A percentile compares a stretch with the other conserved stretches of the same genome.
Evolutionary conservation across 2,329 filamentous ascomycete genomes (phyloP).

Genomic region (Diaporthe citrichinensis): DNA sequence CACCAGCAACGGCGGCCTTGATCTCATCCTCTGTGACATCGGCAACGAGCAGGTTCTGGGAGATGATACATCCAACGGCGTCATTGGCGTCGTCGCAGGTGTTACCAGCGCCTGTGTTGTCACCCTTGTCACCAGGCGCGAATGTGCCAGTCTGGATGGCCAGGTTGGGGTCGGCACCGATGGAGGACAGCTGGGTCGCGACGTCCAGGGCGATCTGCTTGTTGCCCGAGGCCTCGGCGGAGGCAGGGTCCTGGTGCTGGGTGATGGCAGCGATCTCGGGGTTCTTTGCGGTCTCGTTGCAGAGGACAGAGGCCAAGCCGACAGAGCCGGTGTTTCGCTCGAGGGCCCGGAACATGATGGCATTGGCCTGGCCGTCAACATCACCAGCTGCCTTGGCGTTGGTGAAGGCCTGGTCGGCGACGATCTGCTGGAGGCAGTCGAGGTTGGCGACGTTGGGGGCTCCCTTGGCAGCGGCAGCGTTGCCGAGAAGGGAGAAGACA

Average conservation of each 20-base stretch:
- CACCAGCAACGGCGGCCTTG: slow-evolving; percentile 60
- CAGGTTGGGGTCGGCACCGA: slow-evolving; percentile 73
- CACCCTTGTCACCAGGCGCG: slow-evolving; percentile 61
- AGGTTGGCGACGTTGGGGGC: slow-evolving; percentile 56
- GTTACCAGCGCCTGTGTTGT: slow-evolving; percentile 57
- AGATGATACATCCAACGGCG: slow-evolving; percentile 68
- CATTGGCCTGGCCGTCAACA: slow-evolving; percentile 65
- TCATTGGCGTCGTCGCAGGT: slow-evolving; percentile 67
- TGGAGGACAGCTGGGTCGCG: slow-evolving; percentile 70
- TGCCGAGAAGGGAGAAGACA: slow-evolving; percentile 65
- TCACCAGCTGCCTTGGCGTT: slow-evolving; percentile 70
- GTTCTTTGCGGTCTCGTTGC: slow-evolving; percentile 71
- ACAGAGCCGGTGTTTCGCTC: slow-evolving; percentile 74
- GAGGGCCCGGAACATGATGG: slow-evolving; percentile 66
- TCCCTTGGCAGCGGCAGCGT: slow-evolving; percentile 53
- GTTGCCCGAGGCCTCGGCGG: slow-evolving; percentile 69
- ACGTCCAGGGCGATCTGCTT: slow-evolving; percentile 72
- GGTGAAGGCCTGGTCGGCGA: slow-evolving; percentile 73
- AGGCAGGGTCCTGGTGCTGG: slow-evolving; percentile 79
- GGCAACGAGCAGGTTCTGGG: slow-evolving; percentile 66
- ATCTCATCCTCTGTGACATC: slow-evolving; percentile 69
- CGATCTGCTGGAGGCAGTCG: slow-evolving; percentile 72
- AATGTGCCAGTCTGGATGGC: slow-evolving; percentile 76
- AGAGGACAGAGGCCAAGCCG: slow-evolving; percentile 69
- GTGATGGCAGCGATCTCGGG: slow-evolving; percentile 74